Conservation (phyloP, 2,329 filamentous ascomycete species). For the Aureobasidium sp. region DNA sequence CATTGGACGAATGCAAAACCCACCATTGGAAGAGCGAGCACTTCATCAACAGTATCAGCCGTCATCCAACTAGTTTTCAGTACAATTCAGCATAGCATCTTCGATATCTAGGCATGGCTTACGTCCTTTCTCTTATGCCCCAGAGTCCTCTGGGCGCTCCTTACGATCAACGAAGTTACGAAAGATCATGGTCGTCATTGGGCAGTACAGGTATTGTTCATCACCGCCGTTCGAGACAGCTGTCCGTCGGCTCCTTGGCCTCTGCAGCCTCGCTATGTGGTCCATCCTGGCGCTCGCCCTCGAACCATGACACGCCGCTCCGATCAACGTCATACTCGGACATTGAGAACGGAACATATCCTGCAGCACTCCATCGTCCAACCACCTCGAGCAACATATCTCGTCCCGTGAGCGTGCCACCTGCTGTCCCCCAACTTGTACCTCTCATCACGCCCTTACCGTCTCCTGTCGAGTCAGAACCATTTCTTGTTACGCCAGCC, state of each 20-base stretch:
- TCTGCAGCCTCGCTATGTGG: constrained; percentile 12
- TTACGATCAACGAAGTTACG: constrained; percentile 10
- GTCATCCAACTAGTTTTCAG: constrained; percentile 1
- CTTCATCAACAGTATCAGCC: not conserved
- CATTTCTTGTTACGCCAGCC: not conserved
- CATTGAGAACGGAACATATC: not conserved
- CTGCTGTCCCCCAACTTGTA: not conserved
- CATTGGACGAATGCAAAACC: not conserved
- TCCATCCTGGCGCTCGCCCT: not conserved
- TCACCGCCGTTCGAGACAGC: constrained; percentile 9
- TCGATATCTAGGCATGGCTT: constrained; percentile 16
- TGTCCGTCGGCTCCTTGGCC: constrained; percentile 14
- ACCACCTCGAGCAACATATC: not conserved
- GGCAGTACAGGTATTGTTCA: constrained; percentile 9
- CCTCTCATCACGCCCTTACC: not conserved
- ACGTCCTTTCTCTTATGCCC: constrained; percentile 18
- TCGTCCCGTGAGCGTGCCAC: constrained; percentile 6
- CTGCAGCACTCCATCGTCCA: not conserved
- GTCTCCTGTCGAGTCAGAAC: not conserved
- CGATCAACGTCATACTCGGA: constrained; percentile 13
- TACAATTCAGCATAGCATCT: constrained; percentile 6
- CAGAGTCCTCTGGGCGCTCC: constrained; percentile 2
- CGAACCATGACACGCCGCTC: constrained; percentile 2
- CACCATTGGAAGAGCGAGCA: not conserved
- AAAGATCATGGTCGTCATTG: constrained; percentile 16